Conservation (phyloP, 805 yeast genomes). For the Metschnikowia gelsemii region DNA sequence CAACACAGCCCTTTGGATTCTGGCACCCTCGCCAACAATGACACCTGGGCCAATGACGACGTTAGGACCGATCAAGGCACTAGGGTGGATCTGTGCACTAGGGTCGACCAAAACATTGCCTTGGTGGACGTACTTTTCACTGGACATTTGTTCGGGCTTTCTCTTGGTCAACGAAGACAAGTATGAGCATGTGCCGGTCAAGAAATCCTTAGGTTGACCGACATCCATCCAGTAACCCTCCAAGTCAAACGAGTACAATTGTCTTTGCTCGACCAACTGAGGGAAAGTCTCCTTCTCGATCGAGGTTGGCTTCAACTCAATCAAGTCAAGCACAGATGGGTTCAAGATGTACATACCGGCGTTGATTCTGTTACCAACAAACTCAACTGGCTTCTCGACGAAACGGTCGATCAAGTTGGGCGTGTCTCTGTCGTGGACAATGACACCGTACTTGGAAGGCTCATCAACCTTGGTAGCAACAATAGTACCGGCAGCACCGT, state of each 20-base stretch:
- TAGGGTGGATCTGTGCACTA: slow-evolving; percentile 86
- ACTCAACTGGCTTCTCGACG: slow-evolving; percentile 99
- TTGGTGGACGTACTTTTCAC: slow-evolving; percentile 74
- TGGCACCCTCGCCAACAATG: slow-evolving; percentile 95
- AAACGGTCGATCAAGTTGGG: slow-evolving; percentile 96
- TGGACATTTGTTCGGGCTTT: slow-evolving; percentile 64
- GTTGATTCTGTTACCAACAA: slow-evolving; percentile 98
- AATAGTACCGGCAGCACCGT: slow-evolving; percentile 97
- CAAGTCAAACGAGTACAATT: slow-evolving; percentile 90
- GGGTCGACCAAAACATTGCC: slow-evolving; percentile 95
- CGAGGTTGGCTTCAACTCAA: slow-evolving; percentile 97
- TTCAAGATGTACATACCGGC: slow-evolving; percentile 98
- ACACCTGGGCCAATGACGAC: slow-evolving; percentile 98
- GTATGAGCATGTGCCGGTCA: slow-evolving; percentile 92
- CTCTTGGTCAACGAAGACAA: slow-evolving; percentile 83
- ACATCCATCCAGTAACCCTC: slow-evolving; percentile 99
- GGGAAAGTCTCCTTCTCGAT: slow-evolving; percentile 99
- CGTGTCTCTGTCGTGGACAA: slow-evolving; percentile 93
- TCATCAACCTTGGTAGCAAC: slow-evolving; percentile 99
- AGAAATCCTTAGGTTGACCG: slow-evolving; percentile 99
- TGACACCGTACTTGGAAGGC: slow-evolving; percentile 99
- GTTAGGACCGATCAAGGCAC: slow-evolving; percentile 96
- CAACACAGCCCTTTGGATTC: slow-evolving; percentile 93
- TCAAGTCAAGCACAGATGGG: slow-evolving; percentile 95
- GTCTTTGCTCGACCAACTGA: slow-evolving; percentile 80